Conservation (phyloP, 192 early-diverging fungal species). For the Mortierella antarctica region DNA sequence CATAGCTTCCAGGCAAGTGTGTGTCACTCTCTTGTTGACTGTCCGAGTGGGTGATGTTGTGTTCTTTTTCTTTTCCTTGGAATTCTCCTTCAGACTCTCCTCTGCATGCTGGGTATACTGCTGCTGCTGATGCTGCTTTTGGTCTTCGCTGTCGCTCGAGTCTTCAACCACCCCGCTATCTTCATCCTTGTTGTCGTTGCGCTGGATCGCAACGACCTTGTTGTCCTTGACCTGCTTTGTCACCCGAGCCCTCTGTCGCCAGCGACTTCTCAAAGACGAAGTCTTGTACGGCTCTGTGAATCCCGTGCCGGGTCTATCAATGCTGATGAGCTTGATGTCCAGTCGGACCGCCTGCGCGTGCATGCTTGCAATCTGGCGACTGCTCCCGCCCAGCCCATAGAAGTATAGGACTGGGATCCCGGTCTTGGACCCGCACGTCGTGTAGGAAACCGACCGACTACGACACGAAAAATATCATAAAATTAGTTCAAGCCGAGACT, state of each 20-base stretch:
- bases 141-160: not conserved
- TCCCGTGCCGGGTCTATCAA: conserved; percentile 44
- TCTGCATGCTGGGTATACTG: not conserved
- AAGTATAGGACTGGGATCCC: conserved; percentile 29
- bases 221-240: not conserved
- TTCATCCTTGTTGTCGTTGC: not conserved
- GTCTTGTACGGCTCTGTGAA: conserved; percentile 37
- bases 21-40: conserved; percentile 24
- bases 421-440: conserved; percentile 41
- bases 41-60: not conserved
- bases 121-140: not conserved
- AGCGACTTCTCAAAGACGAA: not conserved
- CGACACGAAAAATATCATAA: not conserved
- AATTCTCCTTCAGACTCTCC: too few relatives aligned
- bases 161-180: not conserved
- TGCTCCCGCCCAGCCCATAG: conserved; percentile 43
- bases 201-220: not conserved
- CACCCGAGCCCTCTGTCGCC: not conserved
- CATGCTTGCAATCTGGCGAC: conserved; percentile 39
- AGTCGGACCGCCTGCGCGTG: conserved; percentile 45
- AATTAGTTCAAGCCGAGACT: not conserved
- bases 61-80: not conserved
- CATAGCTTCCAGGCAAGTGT: conserved; percentile 34
- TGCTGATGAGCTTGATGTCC: conserved; percentile 31
- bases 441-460: conserved; percentile 35